Percentiles rank a stretch among this genome's conserved stretches.
Evolutionary conservation across 139 green algal species (phyloP).

Genomic region (Tetradesmus lagerheimii): DNA sequence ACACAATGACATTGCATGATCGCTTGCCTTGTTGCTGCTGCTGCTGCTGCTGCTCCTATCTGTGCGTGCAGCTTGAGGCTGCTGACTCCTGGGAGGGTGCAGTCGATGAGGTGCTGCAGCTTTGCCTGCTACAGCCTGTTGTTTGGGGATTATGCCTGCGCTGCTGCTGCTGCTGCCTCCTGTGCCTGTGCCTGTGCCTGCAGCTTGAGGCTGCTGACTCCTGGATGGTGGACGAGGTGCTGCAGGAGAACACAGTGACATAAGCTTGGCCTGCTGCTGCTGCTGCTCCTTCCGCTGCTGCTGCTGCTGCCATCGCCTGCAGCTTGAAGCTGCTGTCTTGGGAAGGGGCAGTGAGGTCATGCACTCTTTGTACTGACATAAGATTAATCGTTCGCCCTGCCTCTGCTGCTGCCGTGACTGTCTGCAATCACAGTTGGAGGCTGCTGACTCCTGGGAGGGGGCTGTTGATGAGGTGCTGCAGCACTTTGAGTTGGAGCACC

Average conservation of each 20-base stretch:
- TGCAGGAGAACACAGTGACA: too few relatives aligned
- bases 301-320: neutral
- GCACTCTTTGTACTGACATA: too few relatives aligned
- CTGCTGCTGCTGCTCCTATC: neutral
- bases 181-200: slow-evolving; percentile 2
- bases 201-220: slow-evolving; percentile 68
- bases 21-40: too few relatives aligned
- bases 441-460: slow-evolving; percentile 77
- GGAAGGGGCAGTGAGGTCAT: too few relatives aligned
- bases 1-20: too few relatives aligned
- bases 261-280: neutral
- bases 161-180: neutral
- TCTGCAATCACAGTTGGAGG: slow-evolving; percentile 58
- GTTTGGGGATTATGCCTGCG: too few relatives aligned
- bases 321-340: too few relatives aligned
- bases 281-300: too few relatives aligned
- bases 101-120: slow-evolving; percentile 72
- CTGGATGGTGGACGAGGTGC: slow-evolving; percentile 82
- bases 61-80: slow-evolving; percentile 60
- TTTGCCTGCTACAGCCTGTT: too few relatives aligned
- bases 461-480: slow-evolving; percentile 75
- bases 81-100: slow-evolving; percentile 78
- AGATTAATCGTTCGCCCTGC: too few relatives aligned
- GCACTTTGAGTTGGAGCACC: slow-evolving; percentile 56
- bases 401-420: neutral